phyloP scores from a whole-genome alignment of 2,329 filamentous ascomycete genomes.

The Iodosphaeria phyllophila region DNA sequence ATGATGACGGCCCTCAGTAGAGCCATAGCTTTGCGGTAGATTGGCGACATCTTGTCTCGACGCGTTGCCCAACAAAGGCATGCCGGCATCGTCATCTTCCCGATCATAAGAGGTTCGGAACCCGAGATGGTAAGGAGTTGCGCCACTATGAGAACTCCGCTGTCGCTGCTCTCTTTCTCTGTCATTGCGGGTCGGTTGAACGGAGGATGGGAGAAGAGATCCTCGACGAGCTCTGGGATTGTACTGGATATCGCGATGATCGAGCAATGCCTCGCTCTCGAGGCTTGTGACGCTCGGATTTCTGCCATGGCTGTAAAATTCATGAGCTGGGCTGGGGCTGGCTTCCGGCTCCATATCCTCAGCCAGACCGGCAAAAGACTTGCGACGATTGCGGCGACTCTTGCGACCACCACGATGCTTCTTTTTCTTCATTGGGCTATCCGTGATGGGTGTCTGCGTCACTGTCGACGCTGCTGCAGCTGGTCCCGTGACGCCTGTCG shows the following conservation, averaged over 20 bases:
- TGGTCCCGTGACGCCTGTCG: no score
- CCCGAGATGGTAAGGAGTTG: no score
- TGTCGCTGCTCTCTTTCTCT: no score
- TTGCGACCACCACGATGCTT: slow-evolving; percentile 54
- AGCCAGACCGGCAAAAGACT: slow-evolving; percentile 56
- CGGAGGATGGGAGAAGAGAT: slow-evolving; percentile 19
- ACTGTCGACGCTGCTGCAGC: no score
- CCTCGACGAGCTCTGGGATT: slow-evolving; percentile 43
- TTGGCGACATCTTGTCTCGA: slow-evolving; percentile 14
- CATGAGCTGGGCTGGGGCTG: neutral
- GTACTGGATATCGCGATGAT: slow-evolving; percentile 36
- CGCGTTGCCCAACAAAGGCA: slow-evolving; percentile 25
- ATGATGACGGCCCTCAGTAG: slow-evolving; percentile 14
- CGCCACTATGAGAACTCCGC: no score
- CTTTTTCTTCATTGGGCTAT: no score
- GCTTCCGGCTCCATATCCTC: slow-evolving; percentile 26
- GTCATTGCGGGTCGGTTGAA: slow-evolving; percentile 11
- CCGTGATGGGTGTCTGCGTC: no score
- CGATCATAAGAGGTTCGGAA: no score
- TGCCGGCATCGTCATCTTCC: slow-evolving; percentile 22
- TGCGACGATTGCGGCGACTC: slow-evolving; percentile 57
- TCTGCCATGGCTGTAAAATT: slow-evolving; percentile 28
- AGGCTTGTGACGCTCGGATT: slow-evolving; percentile 71
- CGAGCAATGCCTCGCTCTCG: slow-evolving; percentile 72
- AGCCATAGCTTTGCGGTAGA: slow-evolving; percentile 19